phyloP scores from a whole-genome alignment of 1,284 basidiomycete species.

The Ceratobasidium sp. region DNA sequence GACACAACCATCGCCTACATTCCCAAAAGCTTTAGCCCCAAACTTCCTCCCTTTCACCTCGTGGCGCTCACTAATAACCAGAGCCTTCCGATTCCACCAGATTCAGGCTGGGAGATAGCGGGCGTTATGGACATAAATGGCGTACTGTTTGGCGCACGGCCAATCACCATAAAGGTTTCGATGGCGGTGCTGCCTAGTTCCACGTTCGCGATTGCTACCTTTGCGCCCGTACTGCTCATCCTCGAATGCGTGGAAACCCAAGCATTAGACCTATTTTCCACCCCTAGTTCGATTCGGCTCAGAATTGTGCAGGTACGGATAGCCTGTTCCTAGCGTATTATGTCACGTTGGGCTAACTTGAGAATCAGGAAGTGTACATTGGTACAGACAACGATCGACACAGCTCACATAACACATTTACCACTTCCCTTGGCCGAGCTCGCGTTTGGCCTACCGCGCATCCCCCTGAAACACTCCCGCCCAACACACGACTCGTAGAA shows the following conservation, averaged over 20 bases:
- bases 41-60: background rate
- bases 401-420: conserved; percentile 25
- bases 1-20: conserved; percentile 5
- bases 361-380: conserved; percentile 9
- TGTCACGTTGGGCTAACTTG: background rate
- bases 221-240: background rate
- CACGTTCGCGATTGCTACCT: conserved; percentile 11
- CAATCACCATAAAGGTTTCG: background rate
- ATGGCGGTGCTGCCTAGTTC: background rate
- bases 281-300: conserved; percentile 15
- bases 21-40: background rate
- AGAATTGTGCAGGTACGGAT: conserved; percentile 3
- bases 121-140: background rate
- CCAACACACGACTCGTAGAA: conserved; percentile 20
- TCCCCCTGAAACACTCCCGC: background rate
- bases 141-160: background rate
- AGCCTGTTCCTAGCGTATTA: background rate
- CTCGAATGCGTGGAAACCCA: conserved; percentile 6
- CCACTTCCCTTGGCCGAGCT: conserved; percentile 1
- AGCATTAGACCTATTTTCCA: conserved; percentile 12
- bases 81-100: background rate
- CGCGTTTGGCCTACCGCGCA: conserved; percentile 19
- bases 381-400: conserved; percentile 18
- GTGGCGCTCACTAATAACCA: background rate
- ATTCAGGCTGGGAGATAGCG: background rate